Evolutionary conservation across 2,329 filamentous ascomycete species (phyloP).

Genomic region (Cordyceps pruinosa): DNA sequence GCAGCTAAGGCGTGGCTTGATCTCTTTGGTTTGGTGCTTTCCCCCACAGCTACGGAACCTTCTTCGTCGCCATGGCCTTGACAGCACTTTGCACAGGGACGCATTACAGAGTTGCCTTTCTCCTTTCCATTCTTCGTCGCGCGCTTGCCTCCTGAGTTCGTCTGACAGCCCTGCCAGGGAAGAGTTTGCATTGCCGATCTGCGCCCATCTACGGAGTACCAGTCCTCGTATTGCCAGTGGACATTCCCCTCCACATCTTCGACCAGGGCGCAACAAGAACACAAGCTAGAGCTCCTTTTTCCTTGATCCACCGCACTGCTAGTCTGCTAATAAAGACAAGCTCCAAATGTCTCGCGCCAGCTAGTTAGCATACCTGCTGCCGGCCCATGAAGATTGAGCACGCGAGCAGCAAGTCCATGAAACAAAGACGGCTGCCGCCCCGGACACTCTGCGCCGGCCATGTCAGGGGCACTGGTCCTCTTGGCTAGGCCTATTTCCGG

Average conservation of each 20-base stretch:
- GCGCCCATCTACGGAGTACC: background rate
- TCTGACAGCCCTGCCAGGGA: background rate
- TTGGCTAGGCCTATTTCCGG: background rate
- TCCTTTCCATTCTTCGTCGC: background rate
- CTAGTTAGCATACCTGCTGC: background rate
- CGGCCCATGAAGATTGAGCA: background rate
- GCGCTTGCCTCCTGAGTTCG: background rate
- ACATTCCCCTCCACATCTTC: background rate
- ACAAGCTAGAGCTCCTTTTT: background rate
- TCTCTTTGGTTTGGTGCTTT: background rate
- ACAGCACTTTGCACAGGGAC: background rate
- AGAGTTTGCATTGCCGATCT: slow-evolving; percentile 1
- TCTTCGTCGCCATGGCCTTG: background rate
- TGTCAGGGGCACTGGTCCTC: background rate
- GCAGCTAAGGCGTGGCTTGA: background rate
- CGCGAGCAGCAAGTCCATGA: background rate
- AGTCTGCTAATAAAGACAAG: background rate
- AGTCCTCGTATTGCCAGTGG: slow-evolving; percentile 4
- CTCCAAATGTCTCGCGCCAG: background rate
- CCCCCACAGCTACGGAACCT: background rate
- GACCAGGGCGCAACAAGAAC: background rate
- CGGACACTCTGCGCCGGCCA: background rate
- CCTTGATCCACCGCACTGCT: too few relatives aligned
- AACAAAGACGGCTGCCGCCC: background rate
- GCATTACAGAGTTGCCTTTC: background rate